These are phyloP conservation scores for Capronia americana DNA, from an alignment of 2,329 filamentous ascomycete species.

Conservation along the genomic window DNA sequence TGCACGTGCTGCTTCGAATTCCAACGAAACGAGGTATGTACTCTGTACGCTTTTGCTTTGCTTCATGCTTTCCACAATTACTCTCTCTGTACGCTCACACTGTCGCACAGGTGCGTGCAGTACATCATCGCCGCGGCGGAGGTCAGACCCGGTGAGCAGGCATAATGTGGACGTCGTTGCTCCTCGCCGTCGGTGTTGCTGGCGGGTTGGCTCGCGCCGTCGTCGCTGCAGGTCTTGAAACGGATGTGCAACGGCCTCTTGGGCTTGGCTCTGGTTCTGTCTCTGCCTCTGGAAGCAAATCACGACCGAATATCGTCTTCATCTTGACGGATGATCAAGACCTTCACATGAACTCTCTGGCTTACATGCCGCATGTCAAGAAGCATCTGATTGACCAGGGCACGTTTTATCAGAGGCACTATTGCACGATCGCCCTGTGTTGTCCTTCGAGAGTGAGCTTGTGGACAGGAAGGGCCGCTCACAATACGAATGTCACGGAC, in stretches of 20 bases:
- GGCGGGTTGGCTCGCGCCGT: neutral
- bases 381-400: slow-evolving; percentile 65
- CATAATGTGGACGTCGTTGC: slow-evolving; percentile 10
- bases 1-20: neutral
- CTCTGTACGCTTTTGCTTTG: too few relatives aligned
- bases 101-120: neutral
- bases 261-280: neutral
- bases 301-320: slow-evolving; percentile 65
- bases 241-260: slow-evolving; percentile 12
- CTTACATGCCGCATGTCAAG: slow-evolving; percentile 65
- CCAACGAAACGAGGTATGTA: neutral
- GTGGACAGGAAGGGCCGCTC: slow-evolving; percentile 69
- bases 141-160: neutral
- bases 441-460: slow-evolving; percentile 71
- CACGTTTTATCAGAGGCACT: slow-evolving; percentile 67
- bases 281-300: neutral
- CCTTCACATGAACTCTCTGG: slow-evolving; percentile 64
- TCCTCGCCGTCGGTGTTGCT: neutral
- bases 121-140: neutral
- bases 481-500: slow-evolving; percentile 74
- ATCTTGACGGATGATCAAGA: slow-evolving; percentile 74
- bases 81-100: neutral
- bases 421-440: slow-evolving; percentile 70
- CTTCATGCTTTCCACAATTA: neutral
- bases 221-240: neutral